A percentile compares a stretch with the other conserved stretches of the same genome.
Conservation (phyloP, 345 rosid species). For the Microcos paniculata region DNA sequence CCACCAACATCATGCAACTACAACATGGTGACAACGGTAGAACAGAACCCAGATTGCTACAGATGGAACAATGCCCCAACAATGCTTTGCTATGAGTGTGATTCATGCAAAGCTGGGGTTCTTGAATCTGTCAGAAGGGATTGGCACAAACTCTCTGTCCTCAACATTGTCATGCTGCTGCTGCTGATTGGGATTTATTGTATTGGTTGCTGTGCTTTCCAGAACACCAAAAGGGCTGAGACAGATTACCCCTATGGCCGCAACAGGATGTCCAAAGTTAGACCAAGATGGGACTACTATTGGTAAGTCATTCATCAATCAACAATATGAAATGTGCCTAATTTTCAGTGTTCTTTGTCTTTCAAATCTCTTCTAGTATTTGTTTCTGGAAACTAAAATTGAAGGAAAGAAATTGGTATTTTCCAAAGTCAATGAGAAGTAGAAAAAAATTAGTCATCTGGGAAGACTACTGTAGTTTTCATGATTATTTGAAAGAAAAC, state of each 20-base stretch:
- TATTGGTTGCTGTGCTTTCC: slow-evolving; percentile 84
- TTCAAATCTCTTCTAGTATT: neutral
- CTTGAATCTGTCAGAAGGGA: slow-evolving; percentile 74
- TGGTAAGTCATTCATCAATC: slow-evolving; percentile 44
- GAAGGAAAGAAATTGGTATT: neutral
- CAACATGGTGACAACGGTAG: slow-evolving; percentile 42
- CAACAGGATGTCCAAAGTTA: slow-evolving; percentile 67
- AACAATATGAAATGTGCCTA: neutral
- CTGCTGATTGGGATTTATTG: slow-evolving; percentile 67
- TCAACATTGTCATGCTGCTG: slow-evolving; percentile 63
- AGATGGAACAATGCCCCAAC: slow-evolving; percentile 65
- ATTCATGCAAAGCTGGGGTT: slow-evolving; percentile 93
- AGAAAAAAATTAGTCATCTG: neutral
- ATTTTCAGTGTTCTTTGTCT: neutral
- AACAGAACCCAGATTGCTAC: slow-evolving; percentile 82
- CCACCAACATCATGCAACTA: slow-evolving; percentile 89
- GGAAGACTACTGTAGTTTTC: neutral
- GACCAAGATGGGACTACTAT: slow-evolving; percentile 73
- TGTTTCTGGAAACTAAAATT: no score
- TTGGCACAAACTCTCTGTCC: slow-evolving; percentile 82
- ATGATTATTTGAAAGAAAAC: neutral
- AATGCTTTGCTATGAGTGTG: slow-evolving; percentile 83
- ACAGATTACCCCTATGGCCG: slow-evolving; percentile 59
- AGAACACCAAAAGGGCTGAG: slow-evolving; percentile 61
- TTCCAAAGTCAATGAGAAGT: neutral